Evolutionary conservation across 495 filamentous ascomycete genomes (phyloP).

Genomic region (Lasiosphaeris hirsuta): DNA sequence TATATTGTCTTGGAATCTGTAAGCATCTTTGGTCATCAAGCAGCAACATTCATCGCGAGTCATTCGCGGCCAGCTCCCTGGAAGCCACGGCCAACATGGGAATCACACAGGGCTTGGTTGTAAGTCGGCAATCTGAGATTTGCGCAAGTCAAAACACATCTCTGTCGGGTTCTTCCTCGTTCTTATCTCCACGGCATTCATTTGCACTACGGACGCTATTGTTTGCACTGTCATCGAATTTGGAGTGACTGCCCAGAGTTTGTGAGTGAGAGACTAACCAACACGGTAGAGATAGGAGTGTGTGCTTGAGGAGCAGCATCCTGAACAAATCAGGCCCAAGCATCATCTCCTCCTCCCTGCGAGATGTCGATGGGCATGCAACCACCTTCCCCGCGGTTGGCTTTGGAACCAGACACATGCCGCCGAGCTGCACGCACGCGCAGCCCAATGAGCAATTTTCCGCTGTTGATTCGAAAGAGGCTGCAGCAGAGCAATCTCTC

Average conservation of each 20-base stretch:
- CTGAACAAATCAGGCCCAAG: constrained; percentile 11
- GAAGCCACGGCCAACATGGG: no score
- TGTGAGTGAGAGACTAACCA: background rate
- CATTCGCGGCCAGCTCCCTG: no score
- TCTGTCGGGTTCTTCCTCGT: no score
- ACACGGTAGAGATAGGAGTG: background rate
- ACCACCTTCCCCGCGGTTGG: background rate
- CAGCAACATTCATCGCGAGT: no score
- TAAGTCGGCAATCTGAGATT: no score
- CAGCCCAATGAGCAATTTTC: constrained; percentile 3
- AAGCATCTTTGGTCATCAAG: no score
- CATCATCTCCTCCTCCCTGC: constrained; percentile 11
- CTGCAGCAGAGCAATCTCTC: constrained; percentile 13
- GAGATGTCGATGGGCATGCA: constrained; percentile 12
- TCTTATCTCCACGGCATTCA: no score
- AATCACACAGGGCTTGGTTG: no score
- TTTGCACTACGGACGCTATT: no score
- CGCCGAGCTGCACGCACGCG: constrained; percentile 1
- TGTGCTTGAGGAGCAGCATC: constrained; percentile 6
- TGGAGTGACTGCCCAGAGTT: background rate
- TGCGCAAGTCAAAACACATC: no score
- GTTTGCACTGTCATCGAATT: no score
- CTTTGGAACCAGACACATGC: background rate
- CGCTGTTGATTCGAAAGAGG: background rate
- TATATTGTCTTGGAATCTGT: no score